These are phyloP conservation scores for Solanum hybrid DNA, from an alignment of 305 asterid genomes.

Conservation along the genomic window DNA sequence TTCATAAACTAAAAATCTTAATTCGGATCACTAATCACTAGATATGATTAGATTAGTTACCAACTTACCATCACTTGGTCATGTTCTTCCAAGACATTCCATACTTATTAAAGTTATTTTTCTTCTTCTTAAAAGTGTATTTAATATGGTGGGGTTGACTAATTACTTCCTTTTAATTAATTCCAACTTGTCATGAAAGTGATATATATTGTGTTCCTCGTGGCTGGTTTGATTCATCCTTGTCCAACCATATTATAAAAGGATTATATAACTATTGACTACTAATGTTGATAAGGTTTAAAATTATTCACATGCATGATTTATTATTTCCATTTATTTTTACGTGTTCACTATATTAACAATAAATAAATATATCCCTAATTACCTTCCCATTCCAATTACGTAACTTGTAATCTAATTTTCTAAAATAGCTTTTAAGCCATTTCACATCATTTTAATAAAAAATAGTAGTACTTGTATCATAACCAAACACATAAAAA, in stretches of 20 bases:
- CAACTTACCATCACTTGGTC: neutral
- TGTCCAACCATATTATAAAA: neutral
- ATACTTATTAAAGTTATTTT: neutral
- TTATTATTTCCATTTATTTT: neutral
- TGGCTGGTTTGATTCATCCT: neutral
- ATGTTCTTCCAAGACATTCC: neutral
- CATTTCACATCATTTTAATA: neutral
- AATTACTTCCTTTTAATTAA: neutral
- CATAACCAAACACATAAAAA: neutral
- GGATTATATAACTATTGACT: neutral
- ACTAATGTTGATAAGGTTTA: neutral
- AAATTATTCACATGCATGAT: neutral
- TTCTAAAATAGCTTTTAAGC: neutral
- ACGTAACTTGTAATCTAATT: neutral
- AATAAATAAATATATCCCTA: too few species aligned
- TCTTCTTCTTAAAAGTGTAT: neutral
- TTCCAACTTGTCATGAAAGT: conserved; percentile 3
- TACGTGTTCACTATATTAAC: neutral
- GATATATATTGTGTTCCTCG: neutral
- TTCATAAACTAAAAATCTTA: neutral
- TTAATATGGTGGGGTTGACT: neutral
- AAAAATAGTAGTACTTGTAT: neutral
- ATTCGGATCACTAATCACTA: neutral
- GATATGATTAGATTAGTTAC: neutral
- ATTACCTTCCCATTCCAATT: too few species aligned